phyloP scores from a whole-genome alignment of 2,329 filamentous ascomycete genomes.

The Colletotrichum liaoningense region DNA sequence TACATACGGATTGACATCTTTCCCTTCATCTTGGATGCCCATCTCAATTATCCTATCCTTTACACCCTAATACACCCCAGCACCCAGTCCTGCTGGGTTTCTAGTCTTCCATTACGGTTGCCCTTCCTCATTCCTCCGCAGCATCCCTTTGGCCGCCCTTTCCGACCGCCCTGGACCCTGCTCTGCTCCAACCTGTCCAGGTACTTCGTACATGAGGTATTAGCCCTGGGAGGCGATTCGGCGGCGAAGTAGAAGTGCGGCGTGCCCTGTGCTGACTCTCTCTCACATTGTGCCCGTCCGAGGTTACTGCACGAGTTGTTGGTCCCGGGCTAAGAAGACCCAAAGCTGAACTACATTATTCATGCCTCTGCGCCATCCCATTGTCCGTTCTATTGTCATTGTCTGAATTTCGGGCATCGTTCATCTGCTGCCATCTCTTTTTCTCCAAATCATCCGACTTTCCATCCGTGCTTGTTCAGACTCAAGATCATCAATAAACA shows the following conservation, averaged over 20 bases:
- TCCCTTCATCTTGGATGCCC: background rate
- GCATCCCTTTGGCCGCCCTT: background rate
- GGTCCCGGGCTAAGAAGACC: background rate
- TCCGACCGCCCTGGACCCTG: background rate
- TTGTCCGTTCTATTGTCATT: background rate
- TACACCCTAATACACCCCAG: background rate
- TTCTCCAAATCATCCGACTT: background rate
- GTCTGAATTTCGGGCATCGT: background rate
- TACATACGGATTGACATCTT: background rate
- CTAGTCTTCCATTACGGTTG: background rate
- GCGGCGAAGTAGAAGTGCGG: slow-evolving; percentile 3
- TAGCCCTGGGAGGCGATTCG: background rate
- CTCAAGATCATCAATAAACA: background rate
- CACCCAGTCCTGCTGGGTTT: background rate
- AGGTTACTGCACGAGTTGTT: slow-evolving; percentile 11
- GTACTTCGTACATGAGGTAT: background rate
- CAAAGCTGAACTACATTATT: slow-evolving; percentile 4
- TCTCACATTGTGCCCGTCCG: background rate
- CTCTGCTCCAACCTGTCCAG: background rate
- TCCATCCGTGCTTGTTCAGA: background rate
- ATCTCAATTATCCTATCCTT: background rate
- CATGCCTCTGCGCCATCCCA: slow-evolving; percentile 1
- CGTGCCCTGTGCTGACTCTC: slow-evolving; percentile 12
- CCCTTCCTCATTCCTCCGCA: slow-evolving; percentile 2
- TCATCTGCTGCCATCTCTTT: background rate